A percentile compares a stretch with the other conserved stretches of the same genome.
Evolutionary conservation across 768 basidiomycete species (phyloP).

Genomic region (Podaxis mareebaensis): DNA sequence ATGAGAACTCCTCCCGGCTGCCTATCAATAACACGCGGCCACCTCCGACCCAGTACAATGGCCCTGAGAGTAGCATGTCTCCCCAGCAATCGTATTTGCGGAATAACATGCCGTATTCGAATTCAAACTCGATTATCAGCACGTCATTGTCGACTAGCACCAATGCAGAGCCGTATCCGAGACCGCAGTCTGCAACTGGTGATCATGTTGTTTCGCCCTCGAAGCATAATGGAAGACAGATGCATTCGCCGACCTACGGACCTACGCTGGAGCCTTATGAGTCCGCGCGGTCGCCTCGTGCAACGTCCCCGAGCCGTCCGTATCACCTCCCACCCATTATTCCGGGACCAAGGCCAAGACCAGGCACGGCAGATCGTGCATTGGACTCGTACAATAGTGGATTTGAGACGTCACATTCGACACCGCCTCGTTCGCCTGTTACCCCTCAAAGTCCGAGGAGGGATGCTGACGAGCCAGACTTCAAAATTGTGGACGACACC

Average conservation of each 20-base stretch:
- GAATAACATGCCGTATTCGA: slow-evolving; percentile 19
- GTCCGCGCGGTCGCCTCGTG: slow-evolving; percentile 39
- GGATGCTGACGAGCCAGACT: slow-evolving; percentile 2
- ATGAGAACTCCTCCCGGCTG: slow-evolving; percentile 36
- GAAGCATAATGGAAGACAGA: slow-evolving; percentile 30
- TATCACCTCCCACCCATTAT: slow-evolving; percentile 28
- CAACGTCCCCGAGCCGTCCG: slow-evolving; percentile 37
- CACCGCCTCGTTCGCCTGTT: slow-evolving; percentile 66
- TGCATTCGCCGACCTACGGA: slow-evolving; percentile 40
- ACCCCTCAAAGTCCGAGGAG: slow-evolving; percentile 47
- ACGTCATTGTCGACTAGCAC: neutral
- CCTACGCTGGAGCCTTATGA: slow-evolving; percentile 36
- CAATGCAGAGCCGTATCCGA: slow-evolving; percentile 53
- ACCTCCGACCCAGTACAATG: slow-evolving; percentile 16
- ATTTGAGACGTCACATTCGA: slow-evolving; percentile 42
- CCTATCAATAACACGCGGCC: slow-evolving; percentile 15
- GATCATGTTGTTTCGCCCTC: slow-evolving; percentile 47
- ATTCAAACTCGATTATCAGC: slow-evolving; percentile 10
- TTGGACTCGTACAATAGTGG: slow-evolving; percentile 35
- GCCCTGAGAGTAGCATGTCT: slow-evolving; percentile 12
- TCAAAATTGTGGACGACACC: slow-evolving; percentile 24
- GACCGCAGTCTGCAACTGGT: slow-evolving; percentile 60
- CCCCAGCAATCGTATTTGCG: slow-evolving; percentile 16
- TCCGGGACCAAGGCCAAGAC: slow-evolving; percentile 33
- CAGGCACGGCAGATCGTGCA: slow-evolving; percentile 31